Evolutionary conservation across 1,139 yeast species (phyloP).

Genomic region (Yamadazyma conglobata): DNA sequence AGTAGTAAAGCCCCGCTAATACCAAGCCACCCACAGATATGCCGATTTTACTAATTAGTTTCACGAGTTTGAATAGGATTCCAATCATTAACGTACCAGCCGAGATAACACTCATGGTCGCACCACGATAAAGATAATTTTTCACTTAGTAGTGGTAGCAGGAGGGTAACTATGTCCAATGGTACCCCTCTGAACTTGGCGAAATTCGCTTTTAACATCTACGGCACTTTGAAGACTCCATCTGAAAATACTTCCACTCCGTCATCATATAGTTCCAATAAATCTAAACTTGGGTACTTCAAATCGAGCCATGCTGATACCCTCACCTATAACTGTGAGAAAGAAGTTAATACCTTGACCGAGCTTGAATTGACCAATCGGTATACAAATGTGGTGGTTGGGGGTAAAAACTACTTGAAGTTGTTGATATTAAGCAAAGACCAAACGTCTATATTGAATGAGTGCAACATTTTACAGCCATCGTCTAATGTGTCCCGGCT

Average conservation of each 20-base stretch:
- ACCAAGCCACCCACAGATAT: slow-evolving; percentile 37
- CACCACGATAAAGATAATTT: neutral
- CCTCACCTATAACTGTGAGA: slow-evolving; percentile 25
- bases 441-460: slow-evolving; percentile 35
- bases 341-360: slow-evolving; percentile 27
- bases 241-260: slow-evolving; percentile 14
- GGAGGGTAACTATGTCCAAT: slow-evolving; percentile 1
- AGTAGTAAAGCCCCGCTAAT: slow-evolving; percentile 57
- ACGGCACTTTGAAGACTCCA: slow-evolving; percentile 23
- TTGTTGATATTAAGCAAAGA: slow-evolving; percentile 42
- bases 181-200: slow-evolving; percentile 24
- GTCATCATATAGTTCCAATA: slow-evolving; percentile 19
- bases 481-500: slow-evolving; percentile 31
- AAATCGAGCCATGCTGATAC: slow-evolving; percentile 10
- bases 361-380: slow-evolving; percentile 21
- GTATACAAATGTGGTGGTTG: slow-evolving; percentile 47
- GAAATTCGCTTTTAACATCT: slow-evolving; percentile 33
- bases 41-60: slow-evolving; percentile 28
- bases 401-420: slow-evolving; percentile 58
- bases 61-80: slow-evolving; percentile 14
- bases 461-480: slow-evolving; percentile 46
- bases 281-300: slow-evolving; percentile 10
- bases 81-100: slow-evolving; percentile 10
- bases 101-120: slow-evolving; percentile 10
- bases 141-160: too few species aligned